Evolutionary conservation across 306 rosid genomes (phyloP).

Genomic region (Medicago truncatula): DNA sequence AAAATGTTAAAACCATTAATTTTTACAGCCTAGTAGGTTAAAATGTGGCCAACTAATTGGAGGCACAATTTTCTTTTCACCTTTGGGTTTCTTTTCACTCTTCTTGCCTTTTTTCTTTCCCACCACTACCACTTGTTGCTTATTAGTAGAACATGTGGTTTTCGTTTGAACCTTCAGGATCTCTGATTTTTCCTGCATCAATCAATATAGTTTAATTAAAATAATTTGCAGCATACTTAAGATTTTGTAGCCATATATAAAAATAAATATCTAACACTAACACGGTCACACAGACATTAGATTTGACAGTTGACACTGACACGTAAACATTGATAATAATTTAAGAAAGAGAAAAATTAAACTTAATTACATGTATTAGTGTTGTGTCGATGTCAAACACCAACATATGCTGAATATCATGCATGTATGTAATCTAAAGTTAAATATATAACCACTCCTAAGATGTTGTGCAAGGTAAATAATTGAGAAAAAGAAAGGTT

Average conservation of each 20-base stretch:
- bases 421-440: neutral
- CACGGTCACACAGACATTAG: no score
- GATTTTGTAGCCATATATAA: no score
- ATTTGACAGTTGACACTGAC: no score
- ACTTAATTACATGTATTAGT: no score
- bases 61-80: slow-evolving; percentile 53
- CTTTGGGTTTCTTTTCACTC: slow-evolving; percentile 51
- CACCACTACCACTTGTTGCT: slow-evolving; percentile 38
- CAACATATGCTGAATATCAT: neutral
- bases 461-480: neutral
- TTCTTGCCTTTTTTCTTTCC: slow-evolving; percentile 47
- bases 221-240: slow-evolving; percentile 21
- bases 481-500: slow-evolving; percentile 24
- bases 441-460: neutral
- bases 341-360: no score
- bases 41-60: slow-evolving; percentile 64
- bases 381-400: neutral
- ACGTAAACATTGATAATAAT: no score
- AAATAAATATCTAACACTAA: no score
- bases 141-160: slow-evolving; percentile 41
- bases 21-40: slow-evolving; percentile 68
- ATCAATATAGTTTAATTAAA: neutral
- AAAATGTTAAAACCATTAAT: neutral
- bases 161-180: slow-evolving; percentile 30
- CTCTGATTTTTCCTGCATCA: slow-evolving; percentile 58